phyloP scores from a whole-genome alignment of 2,329 filamentous ascomycete genomes.

The Diaporthe caulivora region DNA sequence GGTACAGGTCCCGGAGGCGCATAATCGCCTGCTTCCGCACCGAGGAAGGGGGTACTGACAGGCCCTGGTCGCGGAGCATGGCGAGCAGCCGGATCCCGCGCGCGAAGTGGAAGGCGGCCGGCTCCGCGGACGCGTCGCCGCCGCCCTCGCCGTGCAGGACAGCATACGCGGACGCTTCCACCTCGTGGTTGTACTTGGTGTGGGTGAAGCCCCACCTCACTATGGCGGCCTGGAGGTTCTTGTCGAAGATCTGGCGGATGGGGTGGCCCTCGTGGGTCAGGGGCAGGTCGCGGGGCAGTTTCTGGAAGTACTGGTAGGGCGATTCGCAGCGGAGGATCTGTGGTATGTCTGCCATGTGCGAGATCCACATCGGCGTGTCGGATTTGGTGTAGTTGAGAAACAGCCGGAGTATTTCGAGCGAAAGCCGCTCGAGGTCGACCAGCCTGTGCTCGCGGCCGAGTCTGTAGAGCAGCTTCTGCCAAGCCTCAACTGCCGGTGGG shows the following conservation, averaged over 20 bases:
- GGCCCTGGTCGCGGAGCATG: conserved; percentile 48
- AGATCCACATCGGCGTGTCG: conserved; percentile 53
- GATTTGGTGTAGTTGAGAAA: conserved; percentile 47
- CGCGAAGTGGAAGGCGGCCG: conserved; percentile 46
- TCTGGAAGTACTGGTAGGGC: conserved; percentile 50
- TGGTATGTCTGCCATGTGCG: conserved; percentile 60
- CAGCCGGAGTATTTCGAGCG: conserved; percentile 56
- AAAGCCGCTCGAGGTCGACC: conserved; percentile 58
- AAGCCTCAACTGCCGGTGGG: conserved; percentile 55
- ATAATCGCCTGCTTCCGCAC: conserved; percentile 47
- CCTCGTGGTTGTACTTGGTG: conserved; percentile 44
- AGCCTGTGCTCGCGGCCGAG: conserved; percentile 59
- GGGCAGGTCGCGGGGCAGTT: conserved; percentile 57
- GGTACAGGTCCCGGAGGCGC: conserved; percentile 51
- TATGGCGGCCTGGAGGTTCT: conserved; percentile 53
- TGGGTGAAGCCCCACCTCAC: conserved; percentile 61
- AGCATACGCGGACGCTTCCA: conserved; percentile 24
- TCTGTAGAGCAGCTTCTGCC: conserved; percentile 58
- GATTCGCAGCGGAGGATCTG: conserved; percentile 45
- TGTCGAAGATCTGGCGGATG: conserved; percentile 59
- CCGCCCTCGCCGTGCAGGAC: conserved; percentile 10
- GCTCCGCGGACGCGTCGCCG: conserved; percentile 11
- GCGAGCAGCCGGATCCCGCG: conserved; percentile 51
- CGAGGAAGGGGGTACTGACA: conserved; percentile 42
- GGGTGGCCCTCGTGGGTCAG: conserved; percentile 58